phyloP scores from a whole-genome alignment of 176 grass and related monocot species.

The Bonia amplexicaulis region DNA sequence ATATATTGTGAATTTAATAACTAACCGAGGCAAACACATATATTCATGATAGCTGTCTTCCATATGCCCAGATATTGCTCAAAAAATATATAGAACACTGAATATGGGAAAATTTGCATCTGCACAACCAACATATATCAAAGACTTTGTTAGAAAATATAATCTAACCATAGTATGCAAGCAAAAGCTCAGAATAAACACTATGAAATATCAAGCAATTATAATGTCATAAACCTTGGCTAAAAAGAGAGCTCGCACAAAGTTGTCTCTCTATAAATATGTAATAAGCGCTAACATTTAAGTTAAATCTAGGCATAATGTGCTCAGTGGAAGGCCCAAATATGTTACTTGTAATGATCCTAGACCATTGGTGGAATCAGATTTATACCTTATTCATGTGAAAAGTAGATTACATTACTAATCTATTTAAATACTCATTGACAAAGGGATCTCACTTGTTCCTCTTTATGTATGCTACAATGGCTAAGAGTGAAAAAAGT shows the following conservation, averaged over 20 bases:
- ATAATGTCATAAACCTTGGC: not conserved
- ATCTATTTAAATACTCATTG: no score
- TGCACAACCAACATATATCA: slow-evolving; percentile 46
- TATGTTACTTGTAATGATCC: no score
- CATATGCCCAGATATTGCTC: slow-evolving; percentile 95
- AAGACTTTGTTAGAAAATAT: slow-evolving; percentile 17
- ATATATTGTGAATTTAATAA: slow-evolving; percentile 15
- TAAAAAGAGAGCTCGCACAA: slow-evolving; percentile 7
- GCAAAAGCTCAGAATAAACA: slow-evolving; percentile 5
- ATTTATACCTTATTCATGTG: no score
- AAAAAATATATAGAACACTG: slow-evolving; percentile 98
- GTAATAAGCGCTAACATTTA: not conserved
- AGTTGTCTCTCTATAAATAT: not conserved
- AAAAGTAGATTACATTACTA: no score
- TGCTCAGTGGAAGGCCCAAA: no score
- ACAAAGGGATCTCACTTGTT: no score
- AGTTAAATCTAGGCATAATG: not conserved
- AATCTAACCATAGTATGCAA: not conserved
- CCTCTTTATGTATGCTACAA: no score
- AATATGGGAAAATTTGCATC: slow-evolving; percentile 97
- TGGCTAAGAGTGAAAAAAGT: no score
- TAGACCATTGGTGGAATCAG: no score
- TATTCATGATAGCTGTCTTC: slow-evolving; percentile 86
- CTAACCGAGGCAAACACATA: slow-evolving; percentile 85
- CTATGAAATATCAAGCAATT: not conserved